Evolutionary conservation across 805 yeast genomes (phyloP), one percentile per base, ranked within the genome.

Genomic region (Candida morakotiae): DNA sequence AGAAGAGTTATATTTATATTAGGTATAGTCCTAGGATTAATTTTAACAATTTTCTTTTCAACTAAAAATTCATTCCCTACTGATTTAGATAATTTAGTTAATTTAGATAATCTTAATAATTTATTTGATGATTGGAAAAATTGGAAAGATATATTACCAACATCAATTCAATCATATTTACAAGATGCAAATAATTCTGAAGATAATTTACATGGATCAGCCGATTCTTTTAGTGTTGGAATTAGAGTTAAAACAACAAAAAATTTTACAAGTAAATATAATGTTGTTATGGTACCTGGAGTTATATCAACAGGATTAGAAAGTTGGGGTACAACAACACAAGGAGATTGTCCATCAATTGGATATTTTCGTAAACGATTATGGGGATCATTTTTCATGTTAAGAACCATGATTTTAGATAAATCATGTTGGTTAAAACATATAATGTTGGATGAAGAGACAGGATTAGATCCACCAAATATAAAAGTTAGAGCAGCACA

Each of bases 381-480:
- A 39, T 93, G 98, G 98, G 98, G 98, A 0, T 87, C 96, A 0
- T 89, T 88, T 67, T 88, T 86, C 55, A 93, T 93, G 98, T 63
- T 93, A 40, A 73, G 84, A 47, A 81, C 95, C 3, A 91, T 93
- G 98, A 70, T 93, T 16, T 64, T 89, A 38, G 96, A 91, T 53
- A 93, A 93, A 59, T 58, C 77, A 2, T 93, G 98, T 61, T 93
- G 98, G 98, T 71, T 93, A 45, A 81, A 84, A 56, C 96, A 89
- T 58, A 73, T 93, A 29, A 83, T 81, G 83, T 67, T 93, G 26
- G 98, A 93, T 58, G 81, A 88, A 0, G 80, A 78, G 39, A 93
- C 98, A 0, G 98, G 98, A 0, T 64, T 93, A 18, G 98, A 93
- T 56, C 98, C 98, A 0, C 83, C 84, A 1, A 75, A 84, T 37